These are phyloP conservation scores for Phoma herbarum DNA, from an alignment of 2,329 filamentous ascomycete species.

Conservation along the genomic window DNA sequence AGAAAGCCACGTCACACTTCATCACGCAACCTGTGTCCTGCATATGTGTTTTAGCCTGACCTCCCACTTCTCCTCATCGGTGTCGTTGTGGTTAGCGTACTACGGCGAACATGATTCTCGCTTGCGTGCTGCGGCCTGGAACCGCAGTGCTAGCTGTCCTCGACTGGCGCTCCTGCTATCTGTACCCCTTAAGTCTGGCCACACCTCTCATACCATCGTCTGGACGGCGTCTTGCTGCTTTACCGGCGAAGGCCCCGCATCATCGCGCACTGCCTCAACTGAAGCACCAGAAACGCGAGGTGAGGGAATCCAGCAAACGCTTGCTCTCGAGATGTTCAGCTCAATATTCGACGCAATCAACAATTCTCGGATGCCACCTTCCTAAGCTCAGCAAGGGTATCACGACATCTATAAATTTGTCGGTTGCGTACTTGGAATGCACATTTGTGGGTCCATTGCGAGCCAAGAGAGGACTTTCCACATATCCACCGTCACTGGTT, in stretches of 20 bases:
- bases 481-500: slow-evolving; percentile 36
- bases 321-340: not conserved
- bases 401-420: slow-evolving; percentile 3
- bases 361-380: not conserved
- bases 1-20: not conserved
- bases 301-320: not conserved
- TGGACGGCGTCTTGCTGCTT: slow-evolving; percentile 20
- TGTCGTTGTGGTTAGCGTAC: not conserved
- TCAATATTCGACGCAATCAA: not conserved
- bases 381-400: not conserved
- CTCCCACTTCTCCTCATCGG: not conserved
- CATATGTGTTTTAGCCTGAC: not conserved
- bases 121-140: slow-evolving; percentile 4
- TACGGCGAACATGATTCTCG: too few species aligned
- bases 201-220: not conserved
- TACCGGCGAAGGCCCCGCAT: slow-evolving; percentile 7
- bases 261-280: not conserved
- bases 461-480: slow-evolving; percentile 30
- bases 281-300: not conserved
- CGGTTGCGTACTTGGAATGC: slow-evolving; percentile 18
- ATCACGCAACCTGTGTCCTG: not conserved
- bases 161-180: not conserved
- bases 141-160: not conserved
- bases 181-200: slow-evolving; percentile 11
- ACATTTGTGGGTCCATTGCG: slow-evolving; percentile 29